A percentile compares a stretch with the other conserved stretches of the same genome.
These are phyloP conservation scores for Vaccinium vitisidaea DNA, from an alignment of 148 eudicot genomes.

Conservation along the genomic window DNA sequence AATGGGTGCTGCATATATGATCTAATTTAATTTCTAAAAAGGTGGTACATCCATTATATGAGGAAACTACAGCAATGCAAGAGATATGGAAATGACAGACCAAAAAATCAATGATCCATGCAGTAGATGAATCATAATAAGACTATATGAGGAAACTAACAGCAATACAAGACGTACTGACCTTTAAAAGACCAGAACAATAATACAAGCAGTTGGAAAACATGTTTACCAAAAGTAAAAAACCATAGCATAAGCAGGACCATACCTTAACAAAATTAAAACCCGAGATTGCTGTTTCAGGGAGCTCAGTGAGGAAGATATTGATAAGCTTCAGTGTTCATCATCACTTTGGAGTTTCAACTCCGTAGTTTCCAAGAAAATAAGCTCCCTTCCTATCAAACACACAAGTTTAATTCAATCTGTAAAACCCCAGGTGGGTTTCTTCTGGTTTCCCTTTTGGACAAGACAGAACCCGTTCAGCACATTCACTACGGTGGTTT, in stretches of 20 bases:
- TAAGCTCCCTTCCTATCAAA: slow-evolving; percentile 15
- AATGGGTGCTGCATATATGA: not conserved
- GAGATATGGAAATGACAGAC: not conserved
- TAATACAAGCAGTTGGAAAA: not conserved
- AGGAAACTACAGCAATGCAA: not conserved
- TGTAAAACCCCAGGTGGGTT: slow-evolving; percentile 22
- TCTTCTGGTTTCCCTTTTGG: slow-evolving; percentile 21
- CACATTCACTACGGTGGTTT: slow-evolving; percentile 10
- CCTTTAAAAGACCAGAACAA: not conserved
- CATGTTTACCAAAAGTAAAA: not conserved
- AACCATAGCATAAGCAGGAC: not conserved
- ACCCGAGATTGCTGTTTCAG: not conserved
- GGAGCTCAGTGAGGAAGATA: slow-evolving; percentile 9
- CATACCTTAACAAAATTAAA: slow-evolving; percentile 7
- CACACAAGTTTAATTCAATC: slow-evolving; percentile 11
- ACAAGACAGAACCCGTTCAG: slow-evolving; percentile 16
- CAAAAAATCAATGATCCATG: too few relatives aligned
- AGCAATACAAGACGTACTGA: not conserved
- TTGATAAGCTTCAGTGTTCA: not conserved
- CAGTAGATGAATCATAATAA: not conserved
- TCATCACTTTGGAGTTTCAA: not conserved
- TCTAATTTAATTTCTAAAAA: not conserved
- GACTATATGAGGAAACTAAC: not conserved
- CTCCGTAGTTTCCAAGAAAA: slow-evolving; percentile 2
- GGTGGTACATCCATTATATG: not conserved